Conservation (phyloP, 345 rosid genomes). For the Balakata baccata region DNA sequence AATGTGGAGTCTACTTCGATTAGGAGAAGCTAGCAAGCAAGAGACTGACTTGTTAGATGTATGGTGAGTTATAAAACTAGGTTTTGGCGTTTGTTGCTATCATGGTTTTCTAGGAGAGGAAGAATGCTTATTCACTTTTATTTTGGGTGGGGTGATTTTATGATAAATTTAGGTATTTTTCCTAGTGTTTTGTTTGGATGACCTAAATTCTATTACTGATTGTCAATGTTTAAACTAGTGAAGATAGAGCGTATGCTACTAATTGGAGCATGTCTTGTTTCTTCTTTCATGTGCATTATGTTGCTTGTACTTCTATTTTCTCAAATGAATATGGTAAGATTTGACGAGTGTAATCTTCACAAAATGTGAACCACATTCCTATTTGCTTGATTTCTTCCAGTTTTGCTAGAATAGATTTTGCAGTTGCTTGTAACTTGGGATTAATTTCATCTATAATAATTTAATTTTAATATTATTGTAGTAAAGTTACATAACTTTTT, state of each 20-base stretch:
- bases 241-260: conserved; percentile 19
- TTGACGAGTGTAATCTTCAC: background rate
- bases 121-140: conserved; percentile 14
- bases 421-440: no score
- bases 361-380: background rate
- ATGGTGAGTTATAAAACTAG: conserved; percentile 29
- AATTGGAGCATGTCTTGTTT: conserved; percentile 8
- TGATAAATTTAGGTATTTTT: conserved; percentile 29
- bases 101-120: background rate
- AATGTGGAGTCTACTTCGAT: conserved; percentile 6
- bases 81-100: conserved; percentile 22
- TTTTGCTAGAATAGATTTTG: background rate
- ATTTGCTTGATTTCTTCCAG: background rate
- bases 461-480: no score
- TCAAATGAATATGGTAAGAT: background rate
- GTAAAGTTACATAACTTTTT: no score
- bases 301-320: conserved; percentile 7
- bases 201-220: conserved; percentile 32
- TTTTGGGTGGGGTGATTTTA: conserved; percentile 16
- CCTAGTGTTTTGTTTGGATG: conserved; percentile 26
- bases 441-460: no score
- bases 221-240: conserved; percentile 22
- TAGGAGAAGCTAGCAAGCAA: conserved; percentile 27
- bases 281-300: background rate
- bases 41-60: conserved; percentile 41